Percentiles rank a stretch among this genome's conserved stretches.
Evolutionary conservation across 2,329 filamentous ascomycete genomes (phyloP).

Genomic region (Beauveria scarabaeidicola): DNA sequence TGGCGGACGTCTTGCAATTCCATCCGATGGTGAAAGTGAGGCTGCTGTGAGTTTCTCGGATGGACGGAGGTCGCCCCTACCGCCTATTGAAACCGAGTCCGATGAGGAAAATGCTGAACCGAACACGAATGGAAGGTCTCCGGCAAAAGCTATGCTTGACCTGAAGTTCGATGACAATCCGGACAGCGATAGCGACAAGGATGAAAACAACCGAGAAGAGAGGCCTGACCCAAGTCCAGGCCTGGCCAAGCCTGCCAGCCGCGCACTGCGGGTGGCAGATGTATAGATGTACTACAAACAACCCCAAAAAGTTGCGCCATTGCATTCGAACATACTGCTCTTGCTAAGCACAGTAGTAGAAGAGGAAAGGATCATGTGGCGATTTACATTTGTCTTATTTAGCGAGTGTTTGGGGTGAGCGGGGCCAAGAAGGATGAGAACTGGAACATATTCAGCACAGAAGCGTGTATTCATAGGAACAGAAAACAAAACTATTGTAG

Average conservation of each 20-base stretch:
- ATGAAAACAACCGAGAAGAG: not conserved
- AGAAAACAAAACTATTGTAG: conserved; percentile 3
- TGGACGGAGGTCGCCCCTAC: conserved; percentile 46
- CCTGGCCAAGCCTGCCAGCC: not conserved
- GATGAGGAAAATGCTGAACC: conserved; percentile 18
- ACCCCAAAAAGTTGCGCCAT: not conserved
- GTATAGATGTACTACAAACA: not conserved
- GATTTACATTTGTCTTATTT: conserved; percentile 9
- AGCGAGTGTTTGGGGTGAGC: not conserved
- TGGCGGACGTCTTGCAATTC: conserved; percentile 35
- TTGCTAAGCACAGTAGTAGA: not conserved
- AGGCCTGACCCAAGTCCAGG: not conserved
- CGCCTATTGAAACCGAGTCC: conserved; percentile 38
- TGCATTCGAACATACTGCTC: not conserved
- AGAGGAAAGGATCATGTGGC: not conserved
- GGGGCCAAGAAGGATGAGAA: not conserved
- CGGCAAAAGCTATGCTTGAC: not conserved
- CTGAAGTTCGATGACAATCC: not conserved
- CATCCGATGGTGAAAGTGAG: conserved; percentile 53
- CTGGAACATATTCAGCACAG: conserved; percentile 3
- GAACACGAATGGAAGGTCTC: not conserved
- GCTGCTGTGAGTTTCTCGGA: conserved; percentile 52
- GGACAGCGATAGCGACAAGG: not conserved
- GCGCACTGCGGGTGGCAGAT: not conserved
- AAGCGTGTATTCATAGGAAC: conserved; percentile 6